Conservation (phyloP, 805 yeast genomes). For the Saturnispora dispora region DNA sequence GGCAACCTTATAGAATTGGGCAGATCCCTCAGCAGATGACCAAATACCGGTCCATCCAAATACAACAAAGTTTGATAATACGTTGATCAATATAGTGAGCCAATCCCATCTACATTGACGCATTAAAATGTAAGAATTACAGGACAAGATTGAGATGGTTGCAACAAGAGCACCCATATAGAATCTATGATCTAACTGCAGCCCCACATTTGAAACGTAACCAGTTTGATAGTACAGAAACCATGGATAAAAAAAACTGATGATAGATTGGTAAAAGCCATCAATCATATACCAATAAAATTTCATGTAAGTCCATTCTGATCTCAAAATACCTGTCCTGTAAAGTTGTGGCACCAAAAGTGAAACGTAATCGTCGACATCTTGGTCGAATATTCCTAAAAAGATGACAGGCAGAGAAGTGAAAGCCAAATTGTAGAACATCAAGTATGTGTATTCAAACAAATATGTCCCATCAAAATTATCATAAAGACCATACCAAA, state of each 20-base stretch:
- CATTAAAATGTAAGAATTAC: constrained; percentile 55
- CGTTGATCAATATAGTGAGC: constrained; percentile 48
- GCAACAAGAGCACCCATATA: constrained; percentile 64
- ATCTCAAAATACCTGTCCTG: constrained; percentile 59
- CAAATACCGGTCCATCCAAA: constrained; percentile 78
- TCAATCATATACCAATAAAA: constrained; percentile 70
- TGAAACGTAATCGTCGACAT: constrained; percentile 61
- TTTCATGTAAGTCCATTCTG: constrained; percentile 61
- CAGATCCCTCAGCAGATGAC: constrained; percentile 45
- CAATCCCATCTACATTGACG: constrained; percentile 81
- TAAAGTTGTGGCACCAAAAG: constrained; percentile 68
- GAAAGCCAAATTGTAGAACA: constrained; percentile 75
- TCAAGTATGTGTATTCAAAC: constrained; percentile 69
- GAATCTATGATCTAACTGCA: constrained; percentile 60
- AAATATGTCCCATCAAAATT: constrained; percentile 75
- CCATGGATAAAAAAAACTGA: constrained; percentile 69
- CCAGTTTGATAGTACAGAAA: constrained; percentile 35
- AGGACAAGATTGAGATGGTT: constrained; percentile 55
- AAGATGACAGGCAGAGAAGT: constrained; percentile 76
- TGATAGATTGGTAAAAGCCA: constrained; percentile 66
- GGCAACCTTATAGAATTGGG: constrained; percentile 61
- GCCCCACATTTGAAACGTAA: constrained; percentile 35
- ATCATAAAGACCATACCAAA: constrained; percentile 71
- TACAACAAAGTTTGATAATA: constrained; percentile 49
- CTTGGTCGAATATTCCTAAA: constrained; percentile 74